phyloP scores from a whole-genome alignment of 1,284 basidiomycete genomes.

The Naganishia albida region DNA sequence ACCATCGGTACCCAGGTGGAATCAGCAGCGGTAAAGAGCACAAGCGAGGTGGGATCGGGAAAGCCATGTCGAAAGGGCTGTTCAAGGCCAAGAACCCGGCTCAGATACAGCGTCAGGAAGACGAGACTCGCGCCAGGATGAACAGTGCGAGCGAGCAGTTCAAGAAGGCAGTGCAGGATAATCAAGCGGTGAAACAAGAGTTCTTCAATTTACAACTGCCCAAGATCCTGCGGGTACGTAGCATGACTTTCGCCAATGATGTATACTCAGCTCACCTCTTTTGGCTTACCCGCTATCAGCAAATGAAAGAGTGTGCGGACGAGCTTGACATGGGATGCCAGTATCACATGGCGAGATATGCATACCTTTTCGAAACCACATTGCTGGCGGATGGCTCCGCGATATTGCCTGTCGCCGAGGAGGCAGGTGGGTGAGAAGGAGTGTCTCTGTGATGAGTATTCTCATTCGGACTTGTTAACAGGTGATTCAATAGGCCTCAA shows the following conservation, averaged over 20 bases:
- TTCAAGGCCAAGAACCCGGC: conserved; percentile 93
- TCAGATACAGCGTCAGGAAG: conserved; percentile 90
- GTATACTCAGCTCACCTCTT: not conserved
- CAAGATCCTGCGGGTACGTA: conserved; percentile 80
- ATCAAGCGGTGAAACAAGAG: conserved; percentile 87
- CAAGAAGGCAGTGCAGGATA: conserved; percentile 85
- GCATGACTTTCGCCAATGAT: not conserved
- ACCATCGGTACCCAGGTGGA: not conserved
- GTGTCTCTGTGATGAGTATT: not conserved
- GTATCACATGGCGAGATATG: conserved; percentile 92
- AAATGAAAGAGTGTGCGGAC: conserved; percentile 93
- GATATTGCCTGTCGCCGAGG: conserved; percentile 69
- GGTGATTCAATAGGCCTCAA: conserved; percentile 72
- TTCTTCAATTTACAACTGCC: conserved; percentile 97
- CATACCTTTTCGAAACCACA: conserved; percentile 89
- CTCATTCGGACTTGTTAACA: not conserved
- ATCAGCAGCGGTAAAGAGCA: conserved; percentile 37
- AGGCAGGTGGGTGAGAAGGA: conserved; percentile 59
- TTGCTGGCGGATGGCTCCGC: conserved; percentile 84
- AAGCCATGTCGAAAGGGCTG: conserved; percentile 86
- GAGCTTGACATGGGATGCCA: conserved; percentile 96
- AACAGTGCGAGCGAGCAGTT: conserved; percentile 84
- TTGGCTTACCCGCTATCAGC: conserved; percentile 56
- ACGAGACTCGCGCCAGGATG: conserved; percentile 84
- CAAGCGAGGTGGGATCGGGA: conserved; percentile 50